Conservation (phyloP, 495 filamentous ascomycete genomes). For the Staphylotrichum tortipilum region DNA sequence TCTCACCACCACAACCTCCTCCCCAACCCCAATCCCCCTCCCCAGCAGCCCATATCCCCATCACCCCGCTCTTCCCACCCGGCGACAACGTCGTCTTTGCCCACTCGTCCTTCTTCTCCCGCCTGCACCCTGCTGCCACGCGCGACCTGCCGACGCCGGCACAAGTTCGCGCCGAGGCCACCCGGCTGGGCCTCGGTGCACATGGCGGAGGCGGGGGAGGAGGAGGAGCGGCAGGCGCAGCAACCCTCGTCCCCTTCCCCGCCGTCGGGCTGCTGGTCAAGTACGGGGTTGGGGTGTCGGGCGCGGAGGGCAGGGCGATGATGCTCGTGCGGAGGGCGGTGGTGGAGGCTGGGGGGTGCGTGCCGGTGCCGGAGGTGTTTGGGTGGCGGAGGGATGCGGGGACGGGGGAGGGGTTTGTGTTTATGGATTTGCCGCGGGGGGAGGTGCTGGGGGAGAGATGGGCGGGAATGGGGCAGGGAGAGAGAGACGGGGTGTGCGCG, state of each 20-base stretch:
- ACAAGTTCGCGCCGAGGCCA: slow-evolving; percentile 5
- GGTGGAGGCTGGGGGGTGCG: neutral
- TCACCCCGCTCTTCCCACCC: slow-evolving; percentile 12
- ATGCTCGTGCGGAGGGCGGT: neutral
- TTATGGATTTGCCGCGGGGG: slow-evolving; percentile 6
- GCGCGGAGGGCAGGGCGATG: slow-evolving; percentile 11
- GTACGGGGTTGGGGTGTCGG: slow-evolving; percentile 4
- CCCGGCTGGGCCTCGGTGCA: neutral
- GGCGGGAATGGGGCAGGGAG: neutral
- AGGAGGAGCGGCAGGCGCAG: neutral
- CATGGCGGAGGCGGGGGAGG: too few relatives aligned
- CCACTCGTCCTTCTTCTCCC: slow-evolving; percentile 18
- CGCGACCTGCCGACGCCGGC: slow-evolving; percentile 10
- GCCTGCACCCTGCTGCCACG: neutral
- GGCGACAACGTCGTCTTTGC: slow-evolving; percentile 19
- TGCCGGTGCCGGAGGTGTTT: slow-evolving; percentile 14
- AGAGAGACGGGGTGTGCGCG: slow-evolving; percentile 5
- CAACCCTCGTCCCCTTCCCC: slow-evolving; percentile 3
- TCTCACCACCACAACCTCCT: neutral
- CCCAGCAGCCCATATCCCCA: neutral
- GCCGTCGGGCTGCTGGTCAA: slow-evolving; percentile 7
- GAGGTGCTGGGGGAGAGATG: slow-evolving; percentile 4
- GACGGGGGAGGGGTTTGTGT: slow-evolving; percentile 10
- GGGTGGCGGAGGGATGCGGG: slow-evolving; percentile 15
- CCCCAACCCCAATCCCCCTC: neutral